A percentile compares a stretch with the other conserved stretches of the same genome.
Conservation (phyloP, 306 rosid genomes). For the Medicago ruthenica region DNA sequence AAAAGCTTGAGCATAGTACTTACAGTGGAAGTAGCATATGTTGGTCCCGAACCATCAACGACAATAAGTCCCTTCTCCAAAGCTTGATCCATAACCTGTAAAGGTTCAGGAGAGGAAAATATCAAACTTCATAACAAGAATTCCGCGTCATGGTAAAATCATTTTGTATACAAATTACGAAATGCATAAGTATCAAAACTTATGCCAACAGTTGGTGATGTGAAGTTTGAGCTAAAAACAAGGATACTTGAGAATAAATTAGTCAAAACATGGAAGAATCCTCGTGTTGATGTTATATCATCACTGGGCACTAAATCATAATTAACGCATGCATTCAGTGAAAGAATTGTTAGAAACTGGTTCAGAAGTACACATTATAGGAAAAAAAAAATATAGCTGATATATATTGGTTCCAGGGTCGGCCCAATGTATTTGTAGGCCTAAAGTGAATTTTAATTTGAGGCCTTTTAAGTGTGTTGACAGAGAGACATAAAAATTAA, state of each 20-base stretch:
- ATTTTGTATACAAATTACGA: conserved; percentile 10
- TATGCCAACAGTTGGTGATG: conserved; percentile 18
- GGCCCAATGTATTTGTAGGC: too few species aligned
- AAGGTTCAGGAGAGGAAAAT: conserved; percentile 28
- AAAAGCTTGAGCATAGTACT: conserved; percentile 40
- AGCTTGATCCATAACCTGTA: conserved; percentile 80
- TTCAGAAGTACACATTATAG: conserved; percentile 7
- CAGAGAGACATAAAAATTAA: too few species aligned
- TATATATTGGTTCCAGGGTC: too few species aligned
- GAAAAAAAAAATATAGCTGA: neutral
- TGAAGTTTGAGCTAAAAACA: conserved; percentile 36
- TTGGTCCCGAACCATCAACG: conserved; percentile 88
- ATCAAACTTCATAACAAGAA: conserved; percentile 28
- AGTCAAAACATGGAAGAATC: conserved; percentile 17
- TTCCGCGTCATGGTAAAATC: conserved; percentile 6
- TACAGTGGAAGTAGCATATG: conserved; percentile 92
- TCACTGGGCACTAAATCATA: conserved; percentile 25
- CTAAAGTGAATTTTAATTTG: too few species aligned
- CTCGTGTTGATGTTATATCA: conserved; percentile 27
- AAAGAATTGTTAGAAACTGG: conserved; percentile 10
- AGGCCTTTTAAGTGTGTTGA: too few species aligned
- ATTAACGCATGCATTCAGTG: conserved; percentile 33
- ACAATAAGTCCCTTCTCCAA: conserved; percentile 72
- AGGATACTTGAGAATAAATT: conserved; percentile 12
- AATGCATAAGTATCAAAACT: conserved; percentile 21